phyloP scores from a whole-genome alignment of 345 rosid species.

The Theobroma cacao region DNA sequence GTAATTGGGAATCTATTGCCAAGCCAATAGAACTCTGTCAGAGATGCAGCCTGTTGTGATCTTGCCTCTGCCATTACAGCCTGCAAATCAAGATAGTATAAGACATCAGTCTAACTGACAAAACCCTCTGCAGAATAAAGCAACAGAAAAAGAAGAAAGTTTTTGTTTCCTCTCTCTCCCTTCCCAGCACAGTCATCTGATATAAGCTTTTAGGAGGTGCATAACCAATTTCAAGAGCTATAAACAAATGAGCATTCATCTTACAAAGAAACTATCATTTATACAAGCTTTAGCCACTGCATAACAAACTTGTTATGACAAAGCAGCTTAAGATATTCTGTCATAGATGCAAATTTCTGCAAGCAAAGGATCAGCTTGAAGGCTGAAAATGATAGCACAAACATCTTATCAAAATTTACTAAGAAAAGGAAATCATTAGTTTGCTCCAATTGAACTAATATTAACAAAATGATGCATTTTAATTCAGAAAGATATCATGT shows the following conservation, averaged over 20 bases:
- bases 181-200: constrained; percentile 6
- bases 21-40: constrained; percentile 96
- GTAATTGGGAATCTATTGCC: constrained; percentile 89
- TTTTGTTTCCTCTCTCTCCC: neutral
- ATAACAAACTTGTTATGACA: neutral
- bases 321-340: neutral
- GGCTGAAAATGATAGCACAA: neutral
- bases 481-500: neutral
- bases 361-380: neutral
- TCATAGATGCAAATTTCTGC: neutral
- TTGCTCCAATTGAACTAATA: neutral
- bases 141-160: neutral
- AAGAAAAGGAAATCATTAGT: neutral
- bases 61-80: constrained; percentile 98
- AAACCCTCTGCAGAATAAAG: neutral
- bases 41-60: constrained; percentile 94
- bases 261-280: neutral
- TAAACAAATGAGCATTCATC: neutral
- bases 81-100: constrained; percentile 34
- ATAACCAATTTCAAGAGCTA: neutral
- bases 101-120: neutral
- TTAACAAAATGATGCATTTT: neutral
- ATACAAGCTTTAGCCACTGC: neutral
- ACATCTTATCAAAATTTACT: neutral
- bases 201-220: neutral